Conservation (phyloP, 208 protist genomes). For the Crithidia bombi region DNA sequence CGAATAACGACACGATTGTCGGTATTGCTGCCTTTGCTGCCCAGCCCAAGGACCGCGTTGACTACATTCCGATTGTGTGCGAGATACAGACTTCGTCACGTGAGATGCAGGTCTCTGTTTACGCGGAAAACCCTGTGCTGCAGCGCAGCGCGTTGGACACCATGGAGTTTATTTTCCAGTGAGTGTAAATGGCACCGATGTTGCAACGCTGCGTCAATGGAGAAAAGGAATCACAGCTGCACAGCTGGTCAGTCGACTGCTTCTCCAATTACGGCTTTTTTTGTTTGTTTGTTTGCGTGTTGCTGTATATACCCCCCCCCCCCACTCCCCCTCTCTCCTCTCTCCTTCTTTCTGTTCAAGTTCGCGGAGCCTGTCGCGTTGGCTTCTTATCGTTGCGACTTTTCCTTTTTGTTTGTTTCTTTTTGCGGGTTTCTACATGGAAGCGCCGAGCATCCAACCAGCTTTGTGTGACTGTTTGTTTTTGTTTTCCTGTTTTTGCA, state of each 20-base stretch:
- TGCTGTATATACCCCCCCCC: background rate
- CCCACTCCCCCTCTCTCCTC: background rate
- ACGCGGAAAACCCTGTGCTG: constrained; percentile 40
- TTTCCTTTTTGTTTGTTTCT: constrained; percentile 6
- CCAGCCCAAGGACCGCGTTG: constrained; percentile 59
- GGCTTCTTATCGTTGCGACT: background rate
- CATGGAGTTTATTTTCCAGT: constrained; percentile 30
- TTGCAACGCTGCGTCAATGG: background rate
- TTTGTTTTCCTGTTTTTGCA: background rate
- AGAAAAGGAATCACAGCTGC: background rate
- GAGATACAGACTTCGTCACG: constrained; percentile 40
- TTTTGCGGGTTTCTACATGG: background rate
- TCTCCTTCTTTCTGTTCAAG: background rate
- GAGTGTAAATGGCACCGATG: background rate
- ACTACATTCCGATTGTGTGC: constrained; percentile 64
- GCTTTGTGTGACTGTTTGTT: background rate
- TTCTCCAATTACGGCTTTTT: background rate
- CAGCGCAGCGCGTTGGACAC: constrained; percentile 36
- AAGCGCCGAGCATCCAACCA: background rate
- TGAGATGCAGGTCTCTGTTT: constrained; percentile 46
- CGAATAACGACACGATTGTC: constrained; percentile 28
- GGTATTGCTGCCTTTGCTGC: constrained; percentile 72
- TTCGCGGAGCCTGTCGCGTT: background rate
- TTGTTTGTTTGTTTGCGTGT: background rate
- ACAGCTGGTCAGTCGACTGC: background rate